Percentiles rank a stretch among this genome's conserved stretches.
Evolutionary conservation across 768 basidiomycete species (phyloP).

Genomic region (Pleurotus pulmonarius): DNA sequence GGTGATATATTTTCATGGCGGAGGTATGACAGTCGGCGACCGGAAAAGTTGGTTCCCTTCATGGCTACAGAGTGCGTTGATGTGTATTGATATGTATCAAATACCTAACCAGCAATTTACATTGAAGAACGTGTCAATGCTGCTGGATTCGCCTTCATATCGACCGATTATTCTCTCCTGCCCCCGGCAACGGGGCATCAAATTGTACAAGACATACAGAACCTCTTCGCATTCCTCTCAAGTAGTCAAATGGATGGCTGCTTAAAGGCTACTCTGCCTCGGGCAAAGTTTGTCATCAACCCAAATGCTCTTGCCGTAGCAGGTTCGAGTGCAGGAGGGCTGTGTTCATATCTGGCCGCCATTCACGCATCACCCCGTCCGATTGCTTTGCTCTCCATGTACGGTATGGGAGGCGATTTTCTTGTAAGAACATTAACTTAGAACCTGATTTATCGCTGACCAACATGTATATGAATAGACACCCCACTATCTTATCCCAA

Average conservation of each 20-base stretch:
- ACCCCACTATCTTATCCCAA: slow-evolving; percentile 45
- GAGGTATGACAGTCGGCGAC: slow-evolving; percentile 59
- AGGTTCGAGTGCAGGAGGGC: slow-evolving; percentile 59
- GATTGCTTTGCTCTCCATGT: slow-evolving; percentile 51
- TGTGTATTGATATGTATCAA: not conserved
- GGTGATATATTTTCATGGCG: slow-evolving; percentile 47
- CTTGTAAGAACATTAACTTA: slow-evolving; percentile 28
- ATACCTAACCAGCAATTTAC: slow-evolving; percentile 10
- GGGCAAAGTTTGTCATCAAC: slow-evolving; percentile 33
- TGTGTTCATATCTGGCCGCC: slow-evolving; percentile 62
- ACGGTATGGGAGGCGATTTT: slow-evolving; percentile 63
- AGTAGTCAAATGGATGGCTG: slow-evolving; percentile 16
- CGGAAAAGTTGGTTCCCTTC: slow-evolving; percentile 57
- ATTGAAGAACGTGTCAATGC: slow-evolving; percentile 39
- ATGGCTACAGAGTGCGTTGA: slow-evolving; percentile 54
- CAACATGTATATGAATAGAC: slow-evolving; percentile 28
- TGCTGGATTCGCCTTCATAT: slow-evolving; percentile 54
- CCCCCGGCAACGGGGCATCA: slow-evolving; percentile 53
- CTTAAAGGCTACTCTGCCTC: slow-evolving; percentile 9
- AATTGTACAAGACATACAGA: slow-evolving; percentile 54
- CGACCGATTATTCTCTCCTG: slow-evolving; percentile 61
- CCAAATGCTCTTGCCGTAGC: slow-evolving; percentile 42
- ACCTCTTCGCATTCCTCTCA: slow-evolving; percentile 46
- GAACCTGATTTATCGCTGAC: not conserved
- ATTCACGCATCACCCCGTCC: slow-evolving; percentile 48